A percentile compares a stretch with the other conserved stretches of the same genome.
These are phyloP conservation scores for Tuber aestivum DNA, from an alignment of 495 filamentous ascomycete species.

Conservation along the genomic window DNA sequence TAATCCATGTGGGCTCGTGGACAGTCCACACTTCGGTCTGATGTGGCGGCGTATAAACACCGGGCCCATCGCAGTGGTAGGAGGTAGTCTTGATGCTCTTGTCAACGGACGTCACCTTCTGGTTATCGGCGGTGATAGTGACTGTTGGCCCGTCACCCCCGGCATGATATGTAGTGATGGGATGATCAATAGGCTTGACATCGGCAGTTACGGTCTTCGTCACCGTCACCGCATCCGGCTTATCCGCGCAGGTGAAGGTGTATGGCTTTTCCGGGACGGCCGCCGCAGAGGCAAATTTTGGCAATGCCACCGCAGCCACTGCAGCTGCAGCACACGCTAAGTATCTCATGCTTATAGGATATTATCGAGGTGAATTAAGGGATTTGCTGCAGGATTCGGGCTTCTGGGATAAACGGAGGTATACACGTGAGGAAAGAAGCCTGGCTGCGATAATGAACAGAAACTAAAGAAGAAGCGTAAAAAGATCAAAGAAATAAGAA, in stretches of 20 bases:
- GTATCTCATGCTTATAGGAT: neutral
- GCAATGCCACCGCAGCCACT: neutral
- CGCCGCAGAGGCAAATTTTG: neutral
- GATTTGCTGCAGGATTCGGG: neutral
- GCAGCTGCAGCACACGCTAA: neutral
- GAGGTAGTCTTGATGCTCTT: slow-evolving; percentile 12
- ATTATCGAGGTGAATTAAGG: neutral
- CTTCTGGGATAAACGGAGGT: neutral
- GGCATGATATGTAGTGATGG: neutral
- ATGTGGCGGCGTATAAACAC: slow-evolving; percentile 10
- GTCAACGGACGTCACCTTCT: slow-evolving; percentile 4
- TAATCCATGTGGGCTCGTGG: slow-evolving; percentile 15
- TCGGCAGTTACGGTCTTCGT: neutral
- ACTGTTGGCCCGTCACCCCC: neutral
- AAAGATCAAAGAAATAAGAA: neutral
- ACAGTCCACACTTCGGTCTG: slow-evolving; percentile 14
- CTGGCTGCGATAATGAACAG: neutral
- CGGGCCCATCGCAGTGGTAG: neutral
- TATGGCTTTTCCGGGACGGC: neutral
- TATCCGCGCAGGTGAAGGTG: neutral
- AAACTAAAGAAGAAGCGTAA: neutral
- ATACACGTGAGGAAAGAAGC: neutral
- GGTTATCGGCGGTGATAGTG: slow-evolving; percentile 5
- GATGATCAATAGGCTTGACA: neutral
- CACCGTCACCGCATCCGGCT: neutral